Percentiles rank a stretch among this genome's conserved stretches.
Evolutionary conservation across 2,329 filamentous ascomycete species (phyloP).

Genomic region (Aspergillus vadensis): DNA sequence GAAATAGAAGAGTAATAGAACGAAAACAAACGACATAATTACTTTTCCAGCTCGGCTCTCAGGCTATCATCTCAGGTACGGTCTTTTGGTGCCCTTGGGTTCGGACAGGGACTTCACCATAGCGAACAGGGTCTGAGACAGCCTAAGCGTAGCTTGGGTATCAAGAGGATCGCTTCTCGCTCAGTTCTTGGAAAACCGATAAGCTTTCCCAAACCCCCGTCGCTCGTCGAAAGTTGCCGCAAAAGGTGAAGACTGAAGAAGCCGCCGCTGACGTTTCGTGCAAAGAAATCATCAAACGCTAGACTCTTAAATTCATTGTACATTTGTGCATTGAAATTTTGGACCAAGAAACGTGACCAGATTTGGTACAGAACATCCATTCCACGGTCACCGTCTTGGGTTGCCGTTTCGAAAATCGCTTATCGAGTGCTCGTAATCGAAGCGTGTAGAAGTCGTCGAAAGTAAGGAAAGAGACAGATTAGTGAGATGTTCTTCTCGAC

Average conservation of each 20-base stretch:
- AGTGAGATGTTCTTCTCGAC: conserved; percentile 46
- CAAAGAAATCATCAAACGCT: conserved; percentile 64
- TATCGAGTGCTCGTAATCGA: conserved; percentile 52
- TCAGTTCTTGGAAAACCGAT: conserved; percentile 57
- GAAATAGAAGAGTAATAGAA: conserved; percentile 13
- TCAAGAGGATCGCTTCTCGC: conserved; percentile 41
- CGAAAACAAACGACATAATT: conserved; percentile 27
- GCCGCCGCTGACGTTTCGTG: conserved; percentile 56
- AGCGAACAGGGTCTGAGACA: conserved; percentile 55
- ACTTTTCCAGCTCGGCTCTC: conserved; percentile 55
- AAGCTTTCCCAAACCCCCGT: conserved; percentile 56
- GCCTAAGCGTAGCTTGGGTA: conserved; percentile 38
- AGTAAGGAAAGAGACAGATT: conserved; percentile 31
- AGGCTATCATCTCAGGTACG: conserved; percentile 55
- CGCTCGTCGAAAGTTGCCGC: conserved; percentile 58
- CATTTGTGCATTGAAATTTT: conserved; percentile 74
- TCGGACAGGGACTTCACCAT: conserved; percentile 56
- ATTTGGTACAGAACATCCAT: conserved; percentile 72
- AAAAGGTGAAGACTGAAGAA: conserved; percentile 66
- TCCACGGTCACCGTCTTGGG: conserved; percentile 35
- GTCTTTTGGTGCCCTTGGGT: conserved; percentile 59
- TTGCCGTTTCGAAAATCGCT: conserved; percentile 48
- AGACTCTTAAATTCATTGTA: conserved; percentile 72
- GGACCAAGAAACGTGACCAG: conserved; percentile 72
- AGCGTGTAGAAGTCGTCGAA: conserved; percentile 33